phyloP scores from a whole-genome alignment of 208 protist species.

The Trichomonas vaginalis region DNA sequence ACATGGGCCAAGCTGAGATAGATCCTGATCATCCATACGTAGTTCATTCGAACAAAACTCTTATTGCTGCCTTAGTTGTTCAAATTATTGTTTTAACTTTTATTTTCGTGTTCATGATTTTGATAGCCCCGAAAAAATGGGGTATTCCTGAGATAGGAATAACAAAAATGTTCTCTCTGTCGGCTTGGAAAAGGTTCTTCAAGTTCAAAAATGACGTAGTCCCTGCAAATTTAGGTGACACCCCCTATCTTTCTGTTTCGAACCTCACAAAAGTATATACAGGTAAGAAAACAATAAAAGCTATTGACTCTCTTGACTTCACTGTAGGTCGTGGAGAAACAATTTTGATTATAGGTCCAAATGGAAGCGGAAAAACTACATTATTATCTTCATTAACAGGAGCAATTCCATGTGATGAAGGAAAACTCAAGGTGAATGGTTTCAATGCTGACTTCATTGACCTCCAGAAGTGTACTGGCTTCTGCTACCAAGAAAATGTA shows the following conservation, averaged over 20 bases:
- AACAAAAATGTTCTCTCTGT: not conserved
- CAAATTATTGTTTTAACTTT: not conserved
- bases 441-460: not conserved
- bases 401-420: not conserved
- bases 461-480: not conserved
- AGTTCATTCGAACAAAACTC: not conserved
- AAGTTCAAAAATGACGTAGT: no score
- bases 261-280: not conserved
- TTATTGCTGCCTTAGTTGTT: not conserved
- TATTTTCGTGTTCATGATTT: not conserved
- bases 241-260: not conserved
- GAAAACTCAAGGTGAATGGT: not conserved
- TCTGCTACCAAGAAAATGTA: not conserved
- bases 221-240: not conserved
- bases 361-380: conserved; percentile 28
- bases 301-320: not conserved
- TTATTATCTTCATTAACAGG: not conserved
- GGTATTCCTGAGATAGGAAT: not conserved
- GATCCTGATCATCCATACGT: not conserved
- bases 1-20: not conserved
- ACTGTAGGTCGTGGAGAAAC: not conserved
- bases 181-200: not conserved
- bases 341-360: conserved; percentile 1
- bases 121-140: not conserved
- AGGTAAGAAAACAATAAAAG: not conserved